Base-by-base conservation (phyloP, 805 yeast genomes). In the Wickerhamiella lipophila region DNA sequence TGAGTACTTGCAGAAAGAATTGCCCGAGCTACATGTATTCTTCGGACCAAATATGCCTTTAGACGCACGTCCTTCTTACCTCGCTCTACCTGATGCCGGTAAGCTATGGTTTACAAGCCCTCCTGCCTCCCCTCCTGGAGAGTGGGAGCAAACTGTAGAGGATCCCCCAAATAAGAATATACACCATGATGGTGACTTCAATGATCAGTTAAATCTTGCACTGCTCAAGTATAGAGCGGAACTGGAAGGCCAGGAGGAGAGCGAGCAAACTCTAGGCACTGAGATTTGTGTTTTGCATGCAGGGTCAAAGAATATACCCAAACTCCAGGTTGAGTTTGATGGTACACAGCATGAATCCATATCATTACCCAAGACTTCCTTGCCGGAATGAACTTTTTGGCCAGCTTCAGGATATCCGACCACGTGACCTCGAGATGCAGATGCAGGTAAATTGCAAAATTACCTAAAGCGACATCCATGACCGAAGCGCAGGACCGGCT, bases 61-160 rank as follows among this genome's bases (percentile, higher is more conserved):
- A 3, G 34, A 43, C 7, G 36, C 47, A 2, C 36, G 39, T 23
- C 49, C 44, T 19, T 25, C 38, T 1, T 50, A 46, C 22, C 50
- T 58, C 34, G 41, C 45, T 16, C 52, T 57, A 34, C 61, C 61
- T 8, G 58, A 52, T 32, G 40, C 54, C 22, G 61, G 60, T 21
- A 47, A 46, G 18, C 50, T 57, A 21, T 47, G 51, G 47, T 55
- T 58, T 23, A 56, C 55, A 22, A 49, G 55, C 23, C 61, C 61
- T 11, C 61, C 61, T 6, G 53, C 57, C 16, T 52, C 56, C 26
- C 61, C 61, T 8, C 59, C 60, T 3, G 50, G 38, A 27, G 59
- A 52, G 30, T 58, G 61, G 61, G 51, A 38, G 25, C 50, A 21
- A 9, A 7, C 46, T 13, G 21, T 36, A 6, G 61, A 58, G 47